Evolutionary conservation across 2,329 filamentous ascomycete species (phyloP), one percentile per base, ranked within the genome.

Genomic region (Microcera coccophila): DNA sequence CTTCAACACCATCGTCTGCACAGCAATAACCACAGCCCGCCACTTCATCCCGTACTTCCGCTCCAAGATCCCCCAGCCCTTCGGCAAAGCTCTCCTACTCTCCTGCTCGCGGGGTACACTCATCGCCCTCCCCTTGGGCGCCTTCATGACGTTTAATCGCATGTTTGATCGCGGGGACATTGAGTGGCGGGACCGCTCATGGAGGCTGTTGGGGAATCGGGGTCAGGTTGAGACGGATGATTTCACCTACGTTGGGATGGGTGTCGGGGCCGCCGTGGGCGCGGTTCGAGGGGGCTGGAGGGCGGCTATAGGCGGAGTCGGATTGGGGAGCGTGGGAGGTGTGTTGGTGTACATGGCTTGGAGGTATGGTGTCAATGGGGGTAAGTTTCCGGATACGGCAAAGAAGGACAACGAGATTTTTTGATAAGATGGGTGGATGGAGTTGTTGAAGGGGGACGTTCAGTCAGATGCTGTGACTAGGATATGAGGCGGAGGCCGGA

Each of bases 151-250:
- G 4, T 59, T 63, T 20, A 66, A 57, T 0, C 65, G 72, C 3
- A 84, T 85, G 80, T 64, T 64, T 40, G 78, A 75, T 0, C 67
- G 70, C 14, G 72, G 79, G 50, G 68, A 74, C 31, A 77, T 85
- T 22, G 80, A 85, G 61, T 85, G 81, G 81, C 63, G 75, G 54
- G 81, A 85, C 57, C 69, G 82, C 15, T 73, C 73, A 42, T 85
- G 81, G 79, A 66, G 81, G 21, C 56, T 85, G 38, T 52, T 81
- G 33, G 76, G 76, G 62, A 84, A 77, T 49, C 59, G 63, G 31
- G 73, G 76, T 0, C 80, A 85, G 66, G 55, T 76, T 1, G 69
- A 76, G 52, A 71, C 69, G 37, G 80, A 83, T 56, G 76, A 78
- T 53, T 80, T 72, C 69, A 74, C 71, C 16, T 66, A 72, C 15